Evolutionary conservation across 768 basidiomycete genomes (phyloP), one percentile per base, ranked within the genome.

Genomic region (Punctularia strigosozonata): DNA sequence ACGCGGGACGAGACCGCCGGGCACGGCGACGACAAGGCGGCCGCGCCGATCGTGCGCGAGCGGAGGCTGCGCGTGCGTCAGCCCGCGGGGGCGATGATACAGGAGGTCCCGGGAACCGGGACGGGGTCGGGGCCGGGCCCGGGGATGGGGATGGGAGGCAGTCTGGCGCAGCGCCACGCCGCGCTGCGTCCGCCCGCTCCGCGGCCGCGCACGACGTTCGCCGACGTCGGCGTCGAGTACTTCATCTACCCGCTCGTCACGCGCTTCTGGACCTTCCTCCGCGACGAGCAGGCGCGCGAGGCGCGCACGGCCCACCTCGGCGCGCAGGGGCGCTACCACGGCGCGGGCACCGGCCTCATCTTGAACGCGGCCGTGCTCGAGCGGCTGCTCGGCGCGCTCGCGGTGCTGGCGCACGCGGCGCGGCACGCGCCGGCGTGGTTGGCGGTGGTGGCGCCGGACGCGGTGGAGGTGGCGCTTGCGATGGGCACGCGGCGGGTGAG

Each of bases 191-290:
- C 33, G 39, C n/a, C 25, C 24, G 21, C 38, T 36, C 24, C 8
- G 13, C n/a, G n/a, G n/a, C 48, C 50, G 28, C 31, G n/a, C 34
- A 48, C 59, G 22, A 63, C 69, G 2, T 84, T 81, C 51, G 75
- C 73, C 15, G 68, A 74, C 38, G 61, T 98, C 20, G 89, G 90
- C 0, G 85, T 85, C 1, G 88, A 91, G 52, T 79, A 62, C 58
- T 98, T 97, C 61, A 73, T 95, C 37, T 74, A 80, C 43, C 95
- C 95, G 0, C 64, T 98, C 38, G 73, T 97, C 60, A 83, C 91
- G 48, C 75, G 80, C n/a, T 95, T 98, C 60, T 99, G 91, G 91
- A 53, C 70, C n/a, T 88, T 92, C 60, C 73, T 95, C 32, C 75
- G 85, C 5, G 89, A 94, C 48, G 80, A 86, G 50, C 77, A 84